These are phyloP conservation scores for Phaeosphaeriaceae sp. DNA, from an alignment of 2,329 filamentous ascomycete species.

Conservation along the genomic window DNA sequence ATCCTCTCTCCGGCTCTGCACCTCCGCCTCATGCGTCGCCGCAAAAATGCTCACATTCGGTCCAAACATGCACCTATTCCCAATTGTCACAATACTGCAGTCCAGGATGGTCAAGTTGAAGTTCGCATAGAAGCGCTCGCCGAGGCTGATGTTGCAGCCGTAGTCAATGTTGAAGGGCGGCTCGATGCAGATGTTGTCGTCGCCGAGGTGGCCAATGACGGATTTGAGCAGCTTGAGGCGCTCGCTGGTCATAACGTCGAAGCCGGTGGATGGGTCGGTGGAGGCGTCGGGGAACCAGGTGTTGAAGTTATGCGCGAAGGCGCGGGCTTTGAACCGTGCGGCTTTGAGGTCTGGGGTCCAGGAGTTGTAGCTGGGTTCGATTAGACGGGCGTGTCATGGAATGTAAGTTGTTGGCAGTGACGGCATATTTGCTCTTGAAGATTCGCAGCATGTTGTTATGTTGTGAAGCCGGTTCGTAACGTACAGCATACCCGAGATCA, in stretches of 20 bases:
- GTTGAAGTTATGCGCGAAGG: conserved; percentile 66
- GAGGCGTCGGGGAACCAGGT: conserved; percentile 46
- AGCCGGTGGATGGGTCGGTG: conserved; percentile 23
- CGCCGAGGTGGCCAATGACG: conserved; percentile 43
- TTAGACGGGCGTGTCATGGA: too few relatives aligned
- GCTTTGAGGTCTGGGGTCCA: conserved; percentile 57
- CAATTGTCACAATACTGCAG: conserved; percentile 60
- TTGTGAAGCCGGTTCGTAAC: conserved; percentile 21
- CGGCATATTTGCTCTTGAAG: too few relatives aligned
- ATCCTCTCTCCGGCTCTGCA: conserved; percentile 55
- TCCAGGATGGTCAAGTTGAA: conserved; percentile 63
- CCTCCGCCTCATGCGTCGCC: conserved; percentile 61
- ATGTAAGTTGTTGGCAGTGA: too few relatives aligned
- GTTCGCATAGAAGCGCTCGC: conserved; percentile 69
- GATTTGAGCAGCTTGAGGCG: conserved; percentile 32
- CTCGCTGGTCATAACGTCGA: conserved; percentile 32
- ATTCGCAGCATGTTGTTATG: too few relatives aligned
- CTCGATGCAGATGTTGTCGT: conserved; percentile 59
- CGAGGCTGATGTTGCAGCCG: conserved; percentile 69
- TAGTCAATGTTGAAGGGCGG: conserved; percentile 70
- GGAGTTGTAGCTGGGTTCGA: conserved; percentile 63
- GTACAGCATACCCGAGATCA: conserved; percentile 69
- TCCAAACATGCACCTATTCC: conserved; percentile 60
- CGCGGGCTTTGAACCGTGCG: conserved; percentile 62
- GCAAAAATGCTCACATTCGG: conserved; percentile 61